Evolutionary conservation across 208 protist genomes (phyloP), one percentile per base, ranked within the genome.

Genomic region (Crithidia bombi): DNA sequence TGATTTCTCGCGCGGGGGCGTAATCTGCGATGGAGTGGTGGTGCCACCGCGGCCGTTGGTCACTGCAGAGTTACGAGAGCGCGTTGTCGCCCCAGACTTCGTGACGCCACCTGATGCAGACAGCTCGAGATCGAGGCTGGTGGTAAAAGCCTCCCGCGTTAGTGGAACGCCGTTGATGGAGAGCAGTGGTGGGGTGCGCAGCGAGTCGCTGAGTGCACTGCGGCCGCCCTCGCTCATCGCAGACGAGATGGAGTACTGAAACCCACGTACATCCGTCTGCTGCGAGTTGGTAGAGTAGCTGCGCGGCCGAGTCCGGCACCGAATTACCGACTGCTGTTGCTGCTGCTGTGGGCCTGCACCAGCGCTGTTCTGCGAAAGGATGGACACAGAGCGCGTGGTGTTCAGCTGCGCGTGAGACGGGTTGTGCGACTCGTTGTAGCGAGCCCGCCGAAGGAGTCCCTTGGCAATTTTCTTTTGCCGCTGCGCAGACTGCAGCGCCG

Each of bases 401-500:
- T 41, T 32, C 43, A 43, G 30, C 38, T 56, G 17, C 17, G 43
- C 35, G 39, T 71, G 73, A 4, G 26, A 46, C 2, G 59, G 54
- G 36, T 69, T 65, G 43, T 78, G 65, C n/a, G 65, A 57, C 58
- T 79, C 76, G 74, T 87, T 87, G 67, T 70, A 84, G 6, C 79
- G 78, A 3, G 82, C 82, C 0, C 75, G 82, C 7, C 82, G 78
- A 23, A 87, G 72, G 12, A 87, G 64, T 1, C 78, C 82, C 41
- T 79, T 85, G 4, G 79, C 82, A 21, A 76, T 87, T 11, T 73
- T 75, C 69, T 82, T 78, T 39, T 77, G 75, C 17, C 68, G 79
- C 44, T 77, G 75, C 10, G 69, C 54, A 21, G 76, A 79, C 36
- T 63, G 57, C 32, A 44, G 11, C 36, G 21, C 51, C 25, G 65